Evolutionary conservation across 2,329 filamentous ascomycete species (phyloP), one percentile per base, ranked within the genome.

Genomic region (Fusarium heterosporum): DNA sequence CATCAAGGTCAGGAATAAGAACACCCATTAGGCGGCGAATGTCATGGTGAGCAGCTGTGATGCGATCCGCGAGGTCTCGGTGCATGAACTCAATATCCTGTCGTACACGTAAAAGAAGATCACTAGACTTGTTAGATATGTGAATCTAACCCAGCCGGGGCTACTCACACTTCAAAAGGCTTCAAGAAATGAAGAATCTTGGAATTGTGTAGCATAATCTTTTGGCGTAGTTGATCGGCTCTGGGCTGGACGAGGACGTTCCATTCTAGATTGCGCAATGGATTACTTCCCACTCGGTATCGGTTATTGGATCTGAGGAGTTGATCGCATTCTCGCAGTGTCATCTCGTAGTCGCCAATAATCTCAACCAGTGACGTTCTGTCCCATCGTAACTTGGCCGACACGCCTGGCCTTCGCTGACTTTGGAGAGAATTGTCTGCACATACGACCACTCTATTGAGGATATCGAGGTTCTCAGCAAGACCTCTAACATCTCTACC

Each of bases 101-200:
- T 4, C 71, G 62, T 13, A 74, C 71, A 2, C 76, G 72, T 32
- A 62, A 70, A 7, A 78, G 71, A 25, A 78, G 72, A 49, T 78
- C 76, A 40, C 76, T 78, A n/a, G 6, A 4, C 10, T 16, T 7
- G 38, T 66, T 22, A 59, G 61, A 19, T 39, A 65, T 22, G 47
- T 32, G 11, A 8, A 57, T 22, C 1, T 3, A 43, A 46, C 10
- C 13, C 10, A 11, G 8, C 6, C 16, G 4, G 11, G 8, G 6
- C 16, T 4, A 60, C 76, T 66, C 60, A 78, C 77, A 79, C 76
- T 49, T 79, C 75, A 41, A 79, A 77, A 1, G 77, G 77, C 47
- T 76, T 76, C 34, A 79, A 45, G 1, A 78, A 60, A 30, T 75
- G 76, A 14, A 73, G 55, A 9, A 79, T 67, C 54, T 77, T 78